Evolutionary conservation across 106 monocot genomes (phyloP), one percentile per base, ranked within the genome.

Genomic region (Dendrobium huoshanense): DNA sequence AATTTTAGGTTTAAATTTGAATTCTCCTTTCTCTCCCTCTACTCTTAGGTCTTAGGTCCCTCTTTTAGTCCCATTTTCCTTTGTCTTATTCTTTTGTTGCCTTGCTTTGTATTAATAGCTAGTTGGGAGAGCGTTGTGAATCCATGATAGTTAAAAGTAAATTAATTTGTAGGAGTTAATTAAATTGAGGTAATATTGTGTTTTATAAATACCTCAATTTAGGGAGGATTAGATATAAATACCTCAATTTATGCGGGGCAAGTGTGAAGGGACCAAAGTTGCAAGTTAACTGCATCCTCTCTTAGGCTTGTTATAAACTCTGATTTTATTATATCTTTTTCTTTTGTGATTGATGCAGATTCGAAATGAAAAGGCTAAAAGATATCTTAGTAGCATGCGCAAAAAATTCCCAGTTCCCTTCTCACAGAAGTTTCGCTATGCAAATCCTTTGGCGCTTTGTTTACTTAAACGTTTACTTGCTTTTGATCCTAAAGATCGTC

Each of bases 401-500:
- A 93, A 85, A 84, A 93, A 93, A 44, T 55, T 80, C 24, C 83
- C 79, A 67, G 78, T 90, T 79, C 85, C 93, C 73, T 88, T 93
- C 78, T 41, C 83, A 41, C 88, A 88, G 54, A 93, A 88, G 79
- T 90, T 93, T 76, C 90, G 88, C 18, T 80, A 84, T 77, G 80
- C 80, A 76, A 87, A 93, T 80, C 90, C 90, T 33, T 80, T 93
- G 80, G 93, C 88, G 65, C 85, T 90, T 41, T 74, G 75, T 83
- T 77, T 93, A 67, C 90, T 93, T 77, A 79, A 93, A 55, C 80
- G 84, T 40, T 70, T 93, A 54, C 81, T 93, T 84, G 87, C 93
- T 64, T 93, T 93, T 84, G 93, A 93, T 87, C 93, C 93, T 29
- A 90, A 93, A 78, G 83, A 90, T 68, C 88, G 93, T 4, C 93